phyloP scores from a whole-genome alignment of 2,329 filamentous ascomycete genomes.

The Bipolaris cookei region DNA sequence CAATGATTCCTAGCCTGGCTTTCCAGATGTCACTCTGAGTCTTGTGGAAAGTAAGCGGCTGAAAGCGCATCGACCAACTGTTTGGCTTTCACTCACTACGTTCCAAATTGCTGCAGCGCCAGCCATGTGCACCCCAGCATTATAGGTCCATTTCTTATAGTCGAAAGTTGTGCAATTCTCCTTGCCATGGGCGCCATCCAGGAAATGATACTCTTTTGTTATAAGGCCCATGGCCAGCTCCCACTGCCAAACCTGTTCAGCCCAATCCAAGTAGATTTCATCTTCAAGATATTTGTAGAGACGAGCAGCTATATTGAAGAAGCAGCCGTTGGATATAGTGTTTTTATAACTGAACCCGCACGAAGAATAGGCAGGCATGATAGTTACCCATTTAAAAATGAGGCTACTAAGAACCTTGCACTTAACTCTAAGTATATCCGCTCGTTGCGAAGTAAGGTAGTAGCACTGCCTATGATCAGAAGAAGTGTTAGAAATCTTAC shows the following conservation, averaged over 20 bases:
- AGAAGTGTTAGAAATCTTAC: no score
- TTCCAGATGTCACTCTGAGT: constrained; percentile 44
- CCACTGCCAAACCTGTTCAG: constrained; percentile 67
- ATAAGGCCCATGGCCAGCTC: constrained; percentile 58
- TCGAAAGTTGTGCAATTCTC: constrained; percentile 53
- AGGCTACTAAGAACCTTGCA: no score
- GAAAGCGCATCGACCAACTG: constrained; percentile 12
- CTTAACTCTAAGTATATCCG: no score
- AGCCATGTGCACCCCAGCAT: constrained; percentile 54
- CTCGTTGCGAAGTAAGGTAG: no score
- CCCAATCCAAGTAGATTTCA: constrained; percentile 64
- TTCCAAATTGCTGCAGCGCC: constrained; percentile 58
- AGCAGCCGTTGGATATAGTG: constrained; percentile 77
- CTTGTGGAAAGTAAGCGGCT: no score
- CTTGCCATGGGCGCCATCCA: constrained; percentile 53
- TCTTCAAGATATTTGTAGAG: constrained; percentile 73
- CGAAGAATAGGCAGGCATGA: no score
- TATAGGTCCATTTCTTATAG: constrained; percentile 57
- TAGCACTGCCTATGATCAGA: no score
- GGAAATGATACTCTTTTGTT: constrained; percentile 56
- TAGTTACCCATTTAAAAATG: no score
- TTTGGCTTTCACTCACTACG: constrained; percentile 44
- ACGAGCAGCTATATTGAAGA: constrained; percentile 81
- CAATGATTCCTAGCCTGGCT: constrained; percentile 44
- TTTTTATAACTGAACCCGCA: constrained; percentile 88